Conservation (phyloP, 768 basidiomycete species). For the Tricholoma bakamatsutake region DNA sequence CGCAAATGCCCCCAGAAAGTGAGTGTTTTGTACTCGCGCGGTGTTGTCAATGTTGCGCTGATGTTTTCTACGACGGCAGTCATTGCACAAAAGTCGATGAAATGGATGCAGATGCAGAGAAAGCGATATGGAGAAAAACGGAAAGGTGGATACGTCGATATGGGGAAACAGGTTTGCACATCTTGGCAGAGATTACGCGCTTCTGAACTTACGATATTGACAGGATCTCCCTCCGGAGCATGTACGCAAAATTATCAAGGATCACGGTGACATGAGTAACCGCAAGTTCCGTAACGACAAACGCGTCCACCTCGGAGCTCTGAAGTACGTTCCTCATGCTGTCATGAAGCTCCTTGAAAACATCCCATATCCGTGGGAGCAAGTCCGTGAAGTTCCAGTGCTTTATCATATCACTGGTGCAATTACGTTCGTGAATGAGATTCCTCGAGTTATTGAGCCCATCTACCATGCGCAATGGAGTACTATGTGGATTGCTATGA, state of each 20-base stretch:
- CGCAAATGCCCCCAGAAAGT: conserved; percentile 46
- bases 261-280: conserved; percentile 99
- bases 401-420: conserved; percentile 99
- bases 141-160: conserved; percentile 84
- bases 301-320: conserved; percentile 95
- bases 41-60: conserved; percentile 13
- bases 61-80: conserved; percentile 29
- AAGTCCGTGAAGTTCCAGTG: conserved; percentile 98
- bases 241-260: conserved; percentile 98
- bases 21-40: conserved; percentile 12
- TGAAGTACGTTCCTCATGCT: conserved; percentile 98
- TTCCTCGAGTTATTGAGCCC: conserved; percentile 94
- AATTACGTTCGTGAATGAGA: conserved; percentile 98
- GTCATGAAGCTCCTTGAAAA: conserved; percentile 99
- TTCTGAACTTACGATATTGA: conserved; percentile 15
- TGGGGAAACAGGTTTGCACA: conserved; percentile 76
- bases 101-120: conserved; percentile 93
- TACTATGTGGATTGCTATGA: conserved; percentile 99
- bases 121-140: conserved; percentile 90
- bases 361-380: conserved; percentile 97
- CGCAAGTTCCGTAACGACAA: conserved; percentile 99
- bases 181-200: conserved; percentile 3
- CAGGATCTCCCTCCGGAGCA: conserved; percentile 96
- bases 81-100: conserved; percentile 88
- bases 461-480: conserved; percentile 99